Conservation (phyloP, 2,329 filamentous ascomycete genomes). For the Hypoxylon sp. region DNA sequence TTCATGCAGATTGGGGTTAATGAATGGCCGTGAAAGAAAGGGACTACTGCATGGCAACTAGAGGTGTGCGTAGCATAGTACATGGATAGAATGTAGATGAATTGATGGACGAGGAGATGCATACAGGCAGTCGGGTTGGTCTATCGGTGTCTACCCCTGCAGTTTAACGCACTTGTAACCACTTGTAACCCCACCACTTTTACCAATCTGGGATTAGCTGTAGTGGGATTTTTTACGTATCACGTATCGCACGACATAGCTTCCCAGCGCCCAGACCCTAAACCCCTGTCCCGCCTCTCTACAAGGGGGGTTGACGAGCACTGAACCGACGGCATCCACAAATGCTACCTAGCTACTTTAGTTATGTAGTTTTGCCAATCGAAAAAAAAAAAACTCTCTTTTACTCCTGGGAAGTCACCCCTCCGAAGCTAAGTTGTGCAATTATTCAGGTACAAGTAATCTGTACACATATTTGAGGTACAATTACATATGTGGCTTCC, state of each 20-base stretch:
- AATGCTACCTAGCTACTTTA: constrained; percentile 7
- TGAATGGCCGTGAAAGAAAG: constrained; percentile 28
- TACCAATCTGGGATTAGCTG: constrained; percentile 28
- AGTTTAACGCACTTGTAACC: constrained; percentile 33
- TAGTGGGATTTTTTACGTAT: constrained; percentile 46
- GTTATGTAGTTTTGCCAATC: constrained; percentile 5
- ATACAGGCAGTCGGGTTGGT: constrained; percentile 32
- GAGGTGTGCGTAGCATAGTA: constrained; percentile 29
- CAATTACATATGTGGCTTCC: constrained; percentile 1
- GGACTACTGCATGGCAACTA: constrained; percentile 39
- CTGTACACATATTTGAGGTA: background rate
- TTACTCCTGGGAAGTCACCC: constrained; percentile 14
- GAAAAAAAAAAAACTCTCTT: constrained; percentile 2
- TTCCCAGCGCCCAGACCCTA: constrained; percentile 37
- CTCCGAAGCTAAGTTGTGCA: constrained; percentile 5
- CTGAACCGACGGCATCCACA: constrained; percentile 18
- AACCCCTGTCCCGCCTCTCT: constrained; percentile 40
- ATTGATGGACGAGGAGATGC: constrained; percentile 28
- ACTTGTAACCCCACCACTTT: constrained; percentile 40
- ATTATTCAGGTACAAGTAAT: background rate
- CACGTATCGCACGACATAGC: constrained; percentile 46
- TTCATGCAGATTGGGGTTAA: constrained; percentile 38
- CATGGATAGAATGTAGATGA: constrained; percentile 13
- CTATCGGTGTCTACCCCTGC: constrained; percentile 26
- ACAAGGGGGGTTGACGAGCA: constrained; percentile 32